phyloP scores from a whole-genome alignment of 1,139 yeast genomes.

The Taphrina sp. region DNA sequence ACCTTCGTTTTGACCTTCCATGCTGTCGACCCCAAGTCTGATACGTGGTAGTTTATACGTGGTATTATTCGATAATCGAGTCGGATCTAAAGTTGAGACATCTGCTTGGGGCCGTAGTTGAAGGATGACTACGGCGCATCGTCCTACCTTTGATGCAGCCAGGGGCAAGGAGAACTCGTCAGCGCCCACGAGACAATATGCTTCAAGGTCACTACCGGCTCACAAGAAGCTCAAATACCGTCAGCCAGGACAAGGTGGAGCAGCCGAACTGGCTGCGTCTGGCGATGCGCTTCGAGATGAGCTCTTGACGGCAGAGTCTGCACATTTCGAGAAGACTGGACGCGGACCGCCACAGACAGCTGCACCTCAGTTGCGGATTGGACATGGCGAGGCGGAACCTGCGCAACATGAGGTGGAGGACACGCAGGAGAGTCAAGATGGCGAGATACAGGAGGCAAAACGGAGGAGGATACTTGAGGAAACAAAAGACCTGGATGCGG shows the following conservation, averaged over 20 bases:
- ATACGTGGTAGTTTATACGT: too few species aligned
- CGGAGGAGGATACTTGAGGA: slow-evolving; percentile 38
- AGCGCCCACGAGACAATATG: slow-evolving; percentile 54
- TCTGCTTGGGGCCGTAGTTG: too few species aligned
- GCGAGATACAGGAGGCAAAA: slow-evolving; percentile 33
- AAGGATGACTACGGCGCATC: slow-evolving; percentile 31
- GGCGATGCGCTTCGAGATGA: slow-evolving; percentile 28
- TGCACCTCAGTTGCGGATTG: neutral
- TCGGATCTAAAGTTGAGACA: too few species aligned
- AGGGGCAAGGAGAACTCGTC: slow-evolving; percentile 57
- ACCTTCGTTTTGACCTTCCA: too few species aligned
- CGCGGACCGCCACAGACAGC: too few species aligned
- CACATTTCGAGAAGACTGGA: slow-evolving; percentile 27
- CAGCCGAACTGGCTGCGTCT: slow-evolving; percentile 31
- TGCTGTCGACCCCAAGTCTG: too few species aligned
- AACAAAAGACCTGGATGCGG: slow-evolving; percentile 39
- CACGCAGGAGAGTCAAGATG: neutral
- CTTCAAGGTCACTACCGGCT: slow-evolving; percentile 68
- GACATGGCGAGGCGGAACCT: neutral
- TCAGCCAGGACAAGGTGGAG: slow-evolving; percentile 46
- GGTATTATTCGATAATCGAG: too few species aligned
- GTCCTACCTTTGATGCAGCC: slow-evolving; percentile 82
- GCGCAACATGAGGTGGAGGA: too few species aligned
- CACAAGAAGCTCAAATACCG: slow-evolving; percentile 66
- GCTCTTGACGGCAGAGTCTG: slow-evolving; percentile 36